Base-by-base conservation (phyloP, 345 rosid species). In the Dipteronia sinensis region DNA sequence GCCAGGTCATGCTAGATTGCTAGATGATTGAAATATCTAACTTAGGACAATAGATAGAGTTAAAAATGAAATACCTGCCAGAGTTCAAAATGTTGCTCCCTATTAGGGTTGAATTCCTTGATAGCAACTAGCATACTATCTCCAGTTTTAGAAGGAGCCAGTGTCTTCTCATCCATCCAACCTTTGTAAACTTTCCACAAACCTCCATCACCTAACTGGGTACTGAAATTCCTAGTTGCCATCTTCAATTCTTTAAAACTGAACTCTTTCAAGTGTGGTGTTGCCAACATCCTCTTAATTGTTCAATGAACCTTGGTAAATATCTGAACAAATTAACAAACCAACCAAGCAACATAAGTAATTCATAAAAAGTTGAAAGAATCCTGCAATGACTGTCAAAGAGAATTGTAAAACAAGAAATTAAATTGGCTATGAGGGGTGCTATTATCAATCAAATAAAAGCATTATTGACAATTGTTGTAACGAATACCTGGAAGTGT, bases 131-230 rank as follows among this genome's bases (percentile, higher is more conserved):
- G 66, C 84, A 89, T 87, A 34, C 97, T 97, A 38, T 71, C 65
- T 53, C 91, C 94, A 63, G 61, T 19, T 67, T 83, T 92, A 19
- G 95, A 88, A n/a, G 98, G 97, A 23, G 87, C 75, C 4, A 85
- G 78, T 71, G 89, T 88, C 82, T 72, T 90, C 23, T 81, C 90
- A 77, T 94, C 93, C 8, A 94, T 58, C 95, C 94, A 94, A 1
- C 98, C 97, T 86, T 86, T 90, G 81, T 78, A 94, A 61, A 94
- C 97, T 65, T 78, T 88, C 0, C 95, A 94, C 10, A 92, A 94
- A 9, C 94, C 94, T 34, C 98, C 98, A 77, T 90, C 88, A 1
- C 95, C 98, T 87, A 94, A 79, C 80, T 88, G 74, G 72, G 90
- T 65, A 67, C 69, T 88, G 75, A 94, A 94, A 72, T 84, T 88